These are phyloP conservation scores for Trichoderma simmonsii DNA, from an alignment of 2,329 filamentous ascomycete genomes.

Conservation along the genomic window DNA sequence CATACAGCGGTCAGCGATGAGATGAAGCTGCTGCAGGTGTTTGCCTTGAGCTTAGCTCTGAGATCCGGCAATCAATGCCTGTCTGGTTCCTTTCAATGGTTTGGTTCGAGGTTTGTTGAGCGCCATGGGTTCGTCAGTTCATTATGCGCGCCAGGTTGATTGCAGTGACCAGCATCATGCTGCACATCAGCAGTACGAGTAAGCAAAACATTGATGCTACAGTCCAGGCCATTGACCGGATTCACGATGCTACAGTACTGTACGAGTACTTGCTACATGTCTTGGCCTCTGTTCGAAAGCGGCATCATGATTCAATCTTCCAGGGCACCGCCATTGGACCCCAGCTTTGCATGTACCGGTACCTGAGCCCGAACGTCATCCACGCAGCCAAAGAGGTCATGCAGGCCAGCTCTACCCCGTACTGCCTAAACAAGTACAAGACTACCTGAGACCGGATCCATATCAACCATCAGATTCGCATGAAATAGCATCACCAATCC, in stretches of 20 bases:
- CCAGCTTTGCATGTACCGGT: not conserved
- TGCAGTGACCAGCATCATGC: not conserved
- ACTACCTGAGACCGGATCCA: not conserved
- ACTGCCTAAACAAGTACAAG: not conserved
- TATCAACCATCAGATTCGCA: not conserved
- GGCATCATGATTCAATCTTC: not conserved
- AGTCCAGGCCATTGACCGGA: not conserved
- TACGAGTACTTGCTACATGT: not conserved
- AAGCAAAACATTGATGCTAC: not conserved
- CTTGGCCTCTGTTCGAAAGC: not conserved
- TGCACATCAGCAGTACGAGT: not conserved
- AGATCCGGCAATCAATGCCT: not conserved
- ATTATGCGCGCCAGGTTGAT: not conserved
- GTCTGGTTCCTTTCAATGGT: not conserved
- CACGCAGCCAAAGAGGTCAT: slow-evolving; percentile 8
- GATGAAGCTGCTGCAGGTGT: not conserved
- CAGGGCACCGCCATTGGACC: not conserved
- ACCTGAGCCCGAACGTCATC: slow-evolving; percentile 9
- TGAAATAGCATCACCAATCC: not conserved
- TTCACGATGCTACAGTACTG: not conserved
- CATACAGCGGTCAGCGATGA: not conserved
- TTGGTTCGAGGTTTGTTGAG: not conserved
- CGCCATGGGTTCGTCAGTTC: not conserved
- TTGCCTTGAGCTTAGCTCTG: not conserved
- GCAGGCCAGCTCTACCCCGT: not conserved